Percentiles rank a stretch among this genome's conserved stretches.
phyloP scores from a whole-genome alignment of 2,329 filamentous ascomycete genomes.

The Neonectria magnoliae region DNA sequence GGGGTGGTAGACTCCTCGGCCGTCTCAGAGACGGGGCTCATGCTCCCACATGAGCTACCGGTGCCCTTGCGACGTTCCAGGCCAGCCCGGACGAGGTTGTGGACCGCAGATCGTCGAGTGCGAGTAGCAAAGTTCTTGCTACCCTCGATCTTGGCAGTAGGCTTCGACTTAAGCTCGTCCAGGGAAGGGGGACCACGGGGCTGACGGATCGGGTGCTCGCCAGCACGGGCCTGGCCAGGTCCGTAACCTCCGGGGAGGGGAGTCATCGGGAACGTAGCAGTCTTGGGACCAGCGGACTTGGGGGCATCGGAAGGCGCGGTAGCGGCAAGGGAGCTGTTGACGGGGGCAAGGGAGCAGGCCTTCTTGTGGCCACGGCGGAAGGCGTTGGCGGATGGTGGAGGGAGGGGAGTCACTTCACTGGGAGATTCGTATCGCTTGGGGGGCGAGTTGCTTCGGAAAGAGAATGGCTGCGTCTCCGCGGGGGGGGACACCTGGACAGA shows the following conservation, averaged over 20 bases:
- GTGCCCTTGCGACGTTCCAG: constrained; percentile 85
- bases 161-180: constrained; percentile 89
- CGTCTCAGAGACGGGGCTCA: constrained; percentile 89
- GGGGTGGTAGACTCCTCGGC: constrained; percentile 74
- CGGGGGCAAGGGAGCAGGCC: constrained; percentile 76
- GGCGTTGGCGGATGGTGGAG: constrained; percentile 87
- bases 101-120: constrained; percentile 89
- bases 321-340: constrained; percentile 61
- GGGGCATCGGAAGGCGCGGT: constrained; percentile 55
- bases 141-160: constrained; percentile 91
- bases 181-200: constrained; percentile 91
- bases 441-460: constrained; percentile 71
- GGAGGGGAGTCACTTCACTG: constrained; percentile 74
- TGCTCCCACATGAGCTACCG: constrained; percentile 76
- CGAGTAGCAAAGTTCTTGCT: constrained; percentile 98
- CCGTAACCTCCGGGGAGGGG: constrained; percentile 88
- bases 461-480: constrained; percentile 64
- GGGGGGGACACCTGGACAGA: constrained; percentile 86
- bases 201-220: constrained; percentile 93
- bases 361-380: constrained; percentile 97
- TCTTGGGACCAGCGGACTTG: constrained; percentile 77
- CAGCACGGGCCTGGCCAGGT: constrained; percentile 90
- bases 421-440: constrained; percentile 76
- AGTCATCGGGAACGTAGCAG: constrained; percentile 80
- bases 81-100: constrained; percentile 90